Evolutionary conservation across 495 filamentous ascomycete species (phyloP), one percentile per base, ranked within the genome.

Genomic region (Tricharina praecox): DNA sequence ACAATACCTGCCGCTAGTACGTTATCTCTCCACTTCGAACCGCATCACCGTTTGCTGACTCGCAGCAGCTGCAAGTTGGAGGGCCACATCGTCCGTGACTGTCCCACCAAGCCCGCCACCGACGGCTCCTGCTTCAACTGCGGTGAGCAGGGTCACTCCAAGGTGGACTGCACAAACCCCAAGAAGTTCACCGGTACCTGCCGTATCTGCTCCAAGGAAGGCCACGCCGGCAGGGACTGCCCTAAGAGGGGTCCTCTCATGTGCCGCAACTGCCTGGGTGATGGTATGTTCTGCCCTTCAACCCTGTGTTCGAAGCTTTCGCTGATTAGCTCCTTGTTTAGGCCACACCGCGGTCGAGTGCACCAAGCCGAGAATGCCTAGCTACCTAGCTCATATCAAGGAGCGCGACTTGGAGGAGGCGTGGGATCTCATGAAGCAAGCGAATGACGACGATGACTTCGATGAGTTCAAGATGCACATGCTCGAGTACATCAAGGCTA

Each of bases 101-200:
- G 87, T 50, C 84, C 86, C 0, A 65, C 73, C 2, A 74, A 70
- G 50, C 75, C 74, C 3, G 67, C 75, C 4, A 63, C 68, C 9
- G 59, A 62, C 25, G 68, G 67, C 20, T 71, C 67, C 25, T 93
- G 84, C 66, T 92, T 76, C 71, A 86, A 85, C 59, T 93, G 85
- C 51, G 81, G 79, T 28, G 63, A 85, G 56, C 63, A 69, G 49
- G 82, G 81, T 13, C 74, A 77, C 63, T 65, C 53, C 48, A 74
- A 71, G 60, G 47, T 54, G 1, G 72, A 74, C 2, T 75, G 72
- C 53, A 59, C 79, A 16, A 77, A 86, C 45, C 71, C 73, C 43
- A 66, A 63, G 47, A 75, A 75, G 37, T 84, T 76, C 56, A 77
- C 72, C 32, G 79, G 81, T 11, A 67, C 65, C n/a, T 96, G 88